Evolutionary conservation across 257 asterid species (phyloP).

Genomic region (Handroanthus guayacan): DNA sequence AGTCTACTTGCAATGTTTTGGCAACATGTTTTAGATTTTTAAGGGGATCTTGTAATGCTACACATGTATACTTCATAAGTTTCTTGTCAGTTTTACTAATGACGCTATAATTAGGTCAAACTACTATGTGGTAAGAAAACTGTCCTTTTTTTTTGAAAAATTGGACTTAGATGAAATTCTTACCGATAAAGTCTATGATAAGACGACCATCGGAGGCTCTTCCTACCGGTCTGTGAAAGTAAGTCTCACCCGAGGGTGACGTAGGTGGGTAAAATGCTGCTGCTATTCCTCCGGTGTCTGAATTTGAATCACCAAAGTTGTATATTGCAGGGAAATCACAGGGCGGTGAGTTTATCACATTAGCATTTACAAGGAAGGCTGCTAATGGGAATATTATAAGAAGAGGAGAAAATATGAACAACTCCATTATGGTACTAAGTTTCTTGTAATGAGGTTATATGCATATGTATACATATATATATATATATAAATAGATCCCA

Average conservation of each 20-base stretch:
- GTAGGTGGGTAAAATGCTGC: conserved; percentile 60
- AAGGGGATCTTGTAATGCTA: too few relatives aligned
- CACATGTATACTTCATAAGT: too few relatives aligned
- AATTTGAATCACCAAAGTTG: conserved; percentile 78
- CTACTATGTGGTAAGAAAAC: too few relatives aligned
- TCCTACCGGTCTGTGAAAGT: conserved; percentile 58
- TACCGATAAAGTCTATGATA: conserved; percentile 67
- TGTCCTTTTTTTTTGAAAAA: too few relatives aligned
- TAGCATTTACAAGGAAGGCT: conserved; percentile 18
- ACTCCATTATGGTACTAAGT: conserved; percentile 15
- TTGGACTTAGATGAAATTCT: background rate
- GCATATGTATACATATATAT: background rate
- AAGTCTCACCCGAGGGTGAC: conserved; percentile 58
- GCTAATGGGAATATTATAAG: conserved; percentile 10
- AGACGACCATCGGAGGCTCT: conserved; percentile 76
- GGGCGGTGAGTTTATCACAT: conserved; percentile 3
- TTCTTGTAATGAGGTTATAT: background rate
- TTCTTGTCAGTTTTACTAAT: too few relatives aligned
- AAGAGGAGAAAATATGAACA: conserved; percentile 6
- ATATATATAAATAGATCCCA: conserved; percentile 4
- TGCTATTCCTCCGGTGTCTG: conserved; percentile 68
- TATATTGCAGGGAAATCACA: conserved; percentile 61
- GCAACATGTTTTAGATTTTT: too few relatives aligned
- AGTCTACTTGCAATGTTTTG: too few relatives aligned
- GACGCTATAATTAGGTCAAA: too few relatives aligned